Base-by-base conservation (phyloP, 2,329 filamentous ascomycete genomes). In the Hypoxylon sp. region DNA sequence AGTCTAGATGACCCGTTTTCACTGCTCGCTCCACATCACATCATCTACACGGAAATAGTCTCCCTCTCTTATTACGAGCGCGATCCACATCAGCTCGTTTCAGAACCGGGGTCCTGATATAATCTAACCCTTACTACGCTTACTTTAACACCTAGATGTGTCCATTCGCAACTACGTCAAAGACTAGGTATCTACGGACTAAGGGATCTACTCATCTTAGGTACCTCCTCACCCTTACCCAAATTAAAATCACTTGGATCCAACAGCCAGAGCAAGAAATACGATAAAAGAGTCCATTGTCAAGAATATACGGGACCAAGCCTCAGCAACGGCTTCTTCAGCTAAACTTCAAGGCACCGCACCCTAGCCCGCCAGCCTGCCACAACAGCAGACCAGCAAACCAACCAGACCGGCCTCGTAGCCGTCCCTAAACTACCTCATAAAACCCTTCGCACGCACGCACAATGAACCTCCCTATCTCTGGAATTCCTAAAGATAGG, bases 281-380 rank as follows among this genome's bases (percentile, higher is more conserved):
- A 34, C 10, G 19, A 53, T 38, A 43, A 59, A 60, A 28, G 49
- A 64, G 21, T 53, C 32, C 13, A 53, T 64, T 55, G 48, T 52
- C 43, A 53, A 59, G 41, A 45, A 59, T 59, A 53, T 59, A 64
- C 41, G 55, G 48, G 46, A 63, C 46, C 14, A 56, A 56, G 32
- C 46, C 59, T 43, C 43, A 21, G 34, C 28, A 21, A 17, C 23
- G 30, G 52, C 25, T 25, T 34, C 25, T 5, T 14, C 5, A 28
- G 25, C 45, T 28, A 6, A 1, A 11, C 7, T 11, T 11, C 10
- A 14, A 28, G 23, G 25, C 10, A 6, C n/a, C 41, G n/a, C 38
- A 17, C 9, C 19, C 34, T 36, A 41, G 38, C 38, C 9, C 7
- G 17, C 38, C 17, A 11, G 38, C 38, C 17, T 32, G 34, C 23